Conservation (phyloP, 2,329 filamentous ascomycete genomes). For the Colletotrichum echinochloae region DNA sequence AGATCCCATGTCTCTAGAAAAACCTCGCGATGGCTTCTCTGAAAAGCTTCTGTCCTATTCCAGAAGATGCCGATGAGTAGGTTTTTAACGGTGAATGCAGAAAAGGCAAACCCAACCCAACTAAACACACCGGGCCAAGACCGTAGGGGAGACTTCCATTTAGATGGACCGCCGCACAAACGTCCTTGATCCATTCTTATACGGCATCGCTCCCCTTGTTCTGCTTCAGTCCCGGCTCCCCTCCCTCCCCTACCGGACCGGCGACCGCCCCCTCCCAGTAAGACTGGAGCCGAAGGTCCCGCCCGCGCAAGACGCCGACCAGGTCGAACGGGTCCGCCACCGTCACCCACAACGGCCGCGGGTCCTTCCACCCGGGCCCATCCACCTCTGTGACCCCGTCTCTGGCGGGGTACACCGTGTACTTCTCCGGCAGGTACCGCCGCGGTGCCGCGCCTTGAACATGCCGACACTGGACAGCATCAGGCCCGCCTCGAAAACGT, state of each 20-base stretch:
- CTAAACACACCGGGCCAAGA: too few species aligned
- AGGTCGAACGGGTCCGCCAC: conserved; percentile 57
- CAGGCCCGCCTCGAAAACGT: conserved; percentile 65
- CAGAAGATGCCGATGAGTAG: neutral
- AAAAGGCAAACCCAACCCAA: neutral
- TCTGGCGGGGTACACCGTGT: conserved; percentile 61
- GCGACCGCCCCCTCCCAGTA: conserved; percentile 53
- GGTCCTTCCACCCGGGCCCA: conserved; percentile 63
- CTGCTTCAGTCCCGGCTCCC: neutral
- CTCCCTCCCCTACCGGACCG: neutral
- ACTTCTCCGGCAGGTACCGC: conserved; percentile 60
- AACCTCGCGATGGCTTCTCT: neutral
- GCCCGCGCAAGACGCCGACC: conserved; percentile 49
- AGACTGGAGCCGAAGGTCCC: conserved; percentile 46
- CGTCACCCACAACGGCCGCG: conserved; percentile 56
- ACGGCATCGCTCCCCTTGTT: conserved; percentile 1
- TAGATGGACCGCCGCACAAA: neutral
- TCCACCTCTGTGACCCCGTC: conserved; percentile 63
- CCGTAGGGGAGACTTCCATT: too few species aligned
- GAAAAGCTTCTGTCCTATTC: neutral
- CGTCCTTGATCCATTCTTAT: neutral
- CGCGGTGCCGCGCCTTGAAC: conserved; percentile 64
- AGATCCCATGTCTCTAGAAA: neutral
- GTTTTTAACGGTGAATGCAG: neutral
- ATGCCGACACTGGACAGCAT: conserved; percentile 65